phyloP scores from a whole-genome alignment of 164 flowering plant genomes.

The Liriodendron chinense region DNA sequence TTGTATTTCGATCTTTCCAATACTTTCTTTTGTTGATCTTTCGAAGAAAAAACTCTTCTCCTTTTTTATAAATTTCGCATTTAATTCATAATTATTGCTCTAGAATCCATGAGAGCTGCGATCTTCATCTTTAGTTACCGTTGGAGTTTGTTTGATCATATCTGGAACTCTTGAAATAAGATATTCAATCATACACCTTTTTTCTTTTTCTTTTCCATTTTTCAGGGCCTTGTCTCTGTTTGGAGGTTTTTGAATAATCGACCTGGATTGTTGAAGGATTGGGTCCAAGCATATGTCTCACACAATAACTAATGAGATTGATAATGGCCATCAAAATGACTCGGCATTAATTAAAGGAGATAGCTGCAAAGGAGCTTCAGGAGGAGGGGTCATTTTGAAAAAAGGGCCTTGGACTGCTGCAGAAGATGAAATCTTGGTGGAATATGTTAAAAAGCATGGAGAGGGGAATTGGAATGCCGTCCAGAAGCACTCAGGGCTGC shows the following conservation, averaged over 20 bases:
- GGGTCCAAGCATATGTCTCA: constrained; percentile 34
- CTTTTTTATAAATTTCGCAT: too few species aligned
- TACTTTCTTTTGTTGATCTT: too few species aligned
- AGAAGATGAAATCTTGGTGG: constrained; percentile 81
- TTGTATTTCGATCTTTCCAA: too few species aligned
- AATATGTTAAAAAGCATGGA: constrained; percentile 77
- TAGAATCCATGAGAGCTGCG: too few species aligned
- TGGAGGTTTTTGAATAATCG: neutral
- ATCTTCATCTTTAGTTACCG: too few species aligned
- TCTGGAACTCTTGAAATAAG: too few species aligned
- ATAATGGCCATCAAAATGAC: constrained; percentile 44
- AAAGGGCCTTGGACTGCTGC: constrained; percentile 91
- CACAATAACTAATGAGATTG: constrained; percentile 43
- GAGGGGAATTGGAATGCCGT: constrained; percentile 96
- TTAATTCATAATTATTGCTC: too few species aligned
- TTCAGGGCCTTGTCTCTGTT: neutral
- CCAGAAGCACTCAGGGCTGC: constrained; percentile 77
- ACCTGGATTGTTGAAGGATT: neutral
- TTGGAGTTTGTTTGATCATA: too few species aligned
- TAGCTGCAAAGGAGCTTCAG: constrained; percentile 33
- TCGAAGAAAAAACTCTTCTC: too few species aligned
- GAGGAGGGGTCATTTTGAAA: constrained; percentile 47
- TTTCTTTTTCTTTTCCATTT: too few species aligned
- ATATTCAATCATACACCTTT: too few species aligned
- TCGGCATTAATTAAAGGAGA: constrained; percentile 53